These are phyloP conservation scores for Pythium aquatile DNA, from an alignment of 352 stramenopile genomes.

Conservation along the genomic window DNA sequence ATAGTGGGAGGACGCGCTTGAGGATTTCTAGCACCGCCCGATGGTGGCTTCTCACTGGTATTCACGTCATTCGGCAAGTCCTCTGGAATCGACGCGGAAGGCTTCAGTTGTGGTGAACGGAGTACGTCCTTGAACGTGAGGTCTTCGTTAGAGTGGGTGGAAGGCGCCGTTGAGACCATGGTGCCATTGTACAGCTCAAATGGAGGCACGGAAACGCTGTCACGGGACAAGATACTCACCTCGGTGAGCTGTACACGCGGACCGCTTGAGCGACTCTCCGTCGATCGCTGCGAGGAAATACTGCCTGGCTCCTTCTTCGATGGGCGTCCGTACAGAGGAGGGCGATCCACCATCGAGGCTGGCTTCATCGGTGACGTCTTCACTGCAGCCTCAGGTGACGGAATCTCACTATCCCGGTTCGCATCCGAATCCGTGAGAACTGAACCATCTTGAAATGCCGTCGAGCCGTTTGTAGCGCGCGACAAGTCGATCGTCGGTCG, in stretches of 20 bases:
- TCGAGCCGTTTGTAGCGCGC: not conserved
- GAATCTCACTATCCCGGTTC: not conserved
- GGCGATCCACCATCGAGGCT: constrained; percentile 7
- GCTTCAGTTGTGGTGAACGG: not conserved
- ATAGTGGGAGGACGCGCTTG: not conserved
- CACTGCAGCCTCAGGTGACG: not conserved
- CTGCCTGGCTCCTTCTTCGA: constrained; percentile 14
- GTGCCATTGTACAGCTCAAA: constrained; percentile 16
- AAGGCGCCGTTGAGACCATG: constrained; percentile 19
- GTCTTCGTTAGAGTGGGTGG: constrained; percentile 20
- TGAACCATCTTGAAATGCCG: not conserved
- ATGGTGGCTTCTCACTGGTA: not conserved
- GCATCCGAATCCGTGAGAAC: not conserved
- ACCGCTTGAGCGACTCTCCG: not conserved
- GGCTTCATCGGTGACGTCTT: constrained; percentile 24
- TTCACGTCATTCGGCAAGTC: not conserved
- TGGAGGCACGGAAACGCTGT: constrained; percentile 1
- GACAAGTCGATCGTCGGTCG: constrained; percentile 22
- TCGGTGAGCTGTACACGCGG: not conserved
- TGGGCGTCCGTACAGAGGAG: constrained; percentile 23
- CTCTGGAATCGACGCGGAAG: not conserved
- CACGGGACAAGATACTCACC: not conserved
- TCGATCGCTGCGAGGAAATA: constrained; percentile 4
- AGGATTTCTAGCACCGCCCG: not conserved
- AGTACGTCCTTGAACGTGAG: constrained; percentile 16